Base-by-base conservation (phyloP, 306 rosid species). In the Senna siamea region DNA sequence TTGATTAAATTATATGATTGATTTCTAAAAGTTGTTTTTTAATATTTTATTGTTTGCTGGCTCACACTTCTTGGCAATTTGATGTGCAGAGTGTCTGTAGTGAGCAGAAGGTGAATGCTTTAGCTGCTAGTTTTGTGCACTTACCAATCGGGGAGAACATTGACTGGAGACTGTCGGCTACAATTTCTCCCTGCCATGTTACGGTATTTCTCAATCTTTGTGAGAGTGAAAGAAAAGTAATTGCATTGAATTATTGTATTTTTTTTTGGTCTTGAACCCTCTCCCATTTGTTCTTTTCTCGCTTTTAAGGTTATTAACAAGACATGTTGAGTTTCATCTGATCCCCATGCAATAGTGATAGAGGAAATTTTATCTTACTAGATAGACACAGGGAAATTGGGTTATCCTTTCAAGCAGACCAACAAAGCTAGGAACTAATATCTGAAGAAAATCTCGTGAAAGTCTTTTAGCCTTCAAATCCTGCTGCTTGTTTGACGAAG, bases 161-260 rank as follows among this genome's bases (percentile, higher is more conserved):
- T 85, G 99, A 92, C 70, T 92, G 97, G 97, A 89, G 84, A 83
- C 80, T 94, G 73, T 92, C 97, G 26, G 97, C 99, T 63, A 94
- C 93, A 53, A 89, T 90, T 73, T 92, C 99, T 66, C 97, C 99
- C 9, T 92, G 97, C 84, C 87, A 92, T 82, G 97, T 90, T 70
- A 94, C 95, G 90, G 97, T 94, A 84, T 79, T 81, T 75, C 78
- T 79, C 50, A 30, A 44, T 72, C 61, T 67, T 71, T 50, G 34
- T 74, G 22, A 55, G 26, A 52, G 55, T 55, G 67, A 62, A 56
- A 60, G 69, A 44, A 65, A 73, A 66, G 30, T 78, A 0, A 15
- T 10, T 17, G 2, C 15, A 19, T 26, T 17, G n/a, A 22, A 35
- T 72, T 34, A 50, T 26, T 67, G 30, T 44, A 65, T 18, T 26